phyloP scores from a whole-genome alignment of 768 basidiomycete species.

The Rhodocollybia butyracea region DNA sequence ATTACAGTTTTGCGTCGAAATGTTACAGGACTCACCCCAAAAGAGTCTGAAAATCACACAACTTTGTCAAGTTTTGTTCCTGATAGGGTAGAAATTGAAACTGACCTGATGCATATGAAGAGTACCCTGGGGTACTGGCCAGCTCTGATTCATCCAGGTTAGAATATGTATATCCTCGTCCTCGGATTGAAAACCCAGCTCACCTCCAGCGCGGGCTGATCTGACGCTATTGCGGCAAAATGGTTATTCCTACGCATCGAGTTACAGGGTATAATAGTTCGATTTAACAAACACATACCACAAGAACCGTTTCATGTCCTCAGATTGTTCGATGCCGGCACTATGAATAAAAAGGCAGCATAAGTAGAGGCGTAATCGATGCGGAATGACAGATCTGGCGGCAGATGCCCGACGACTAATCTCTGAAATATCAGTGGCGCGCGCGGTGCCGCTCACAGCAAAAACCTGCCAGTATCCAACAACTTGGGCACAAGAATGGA shows the following conservation, averaged over 20 bases:
- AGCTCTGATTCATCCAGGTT: slow-evolving; percentile 34
- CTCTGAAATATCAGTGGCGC: too few species aligned
- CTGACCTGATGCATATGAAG: slow-evolving; percentile 55
- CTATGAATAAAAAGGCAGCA: slow-evolving; percentile 27
- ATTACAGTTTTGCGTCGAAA: not conserved
- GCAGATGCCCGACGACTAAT: too few species aligned
- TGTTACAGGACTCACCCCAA: slow-evolving; percentile 42
- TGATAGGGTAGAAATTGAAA: slow-evolving; percentile 5
- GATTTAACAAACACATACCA: slow-evolving; percentile 40
- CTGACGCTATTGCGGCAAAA: slow-evolving; percentile 66
- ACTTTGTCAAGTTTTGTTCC: slow-evolving; percentile 1
- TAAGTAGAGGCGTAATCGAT: too few species aligned
- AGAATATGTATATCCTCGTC: too few species aligned
- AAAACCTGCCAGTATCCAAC: not conserved
- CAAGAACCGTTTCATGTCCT: slow-evolving; percentile 71
- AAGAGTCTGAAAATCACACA: slow-evolving; percentile 40
- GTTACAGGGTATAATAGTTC: slow-evolving; percentile 2
- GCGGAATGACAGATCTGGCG: too few species aligned
- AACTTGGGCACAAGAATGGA: not conserved
- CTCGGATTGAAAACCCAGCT: not conserved
- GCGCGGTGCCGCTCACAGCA: too few species aligned
- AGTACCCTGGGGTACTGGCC: slow-evolving; percentile 46
- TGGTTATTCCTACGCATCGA: slow-evolving; percentile 59
- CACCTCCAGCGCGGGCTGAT: slow-evolving; percentile 66
- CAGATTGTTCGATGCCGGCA: slow-evolving; percentile 65